Conservation (phyloP, 2,329 filamentous ascomycete species). For the Aspergillus cejpii region DNA sequence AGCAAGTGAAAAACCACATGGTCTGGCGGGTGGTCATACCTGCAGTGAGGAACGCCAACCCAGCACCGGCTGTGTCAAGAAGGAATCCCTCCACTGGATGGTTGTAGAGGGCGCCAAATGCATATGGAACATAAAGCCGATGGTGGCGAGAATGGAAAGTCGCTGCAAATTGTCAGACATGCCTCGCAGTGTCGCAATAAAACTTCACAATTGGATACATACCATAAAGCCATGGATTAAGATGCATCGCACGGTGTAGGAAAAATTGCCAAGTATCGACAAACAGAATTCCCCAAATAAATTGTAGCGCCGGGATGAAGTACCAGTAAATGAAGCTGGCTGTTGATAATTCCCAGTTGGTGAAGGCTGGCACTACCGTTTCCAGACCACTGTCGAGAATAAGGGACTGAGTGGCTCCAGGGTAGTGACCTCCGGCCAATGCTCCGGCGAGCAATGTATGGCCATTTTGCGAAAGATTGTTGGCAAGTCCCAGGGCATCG, state of each 20-base stretch:
- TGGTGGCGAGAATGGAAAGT: conserved; percentile 94
- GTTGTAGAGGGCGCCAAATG: conserved; percentile 94
- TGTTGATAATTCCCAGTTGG: conserved; percentile 68
- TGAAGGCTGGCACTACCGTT: conserved; percentile 62
- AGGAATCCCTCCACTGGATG: conserved; percentile 91
- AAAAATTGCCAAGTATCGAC: conserved; percentile 99
- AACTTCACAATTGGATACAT: conserved; percentile 37
- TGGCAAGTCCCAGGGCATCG: conserved; percentile 67
- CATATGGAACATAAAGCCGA: conserved; percentile 94
- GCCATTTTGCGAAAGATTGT: conserved; percentile 59
- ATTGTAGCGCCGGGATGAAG: conserved; percentile 68
- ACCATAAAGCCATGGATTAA: conserved; percentile 97
- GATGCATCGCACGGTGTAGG: conserved; percentile 90
- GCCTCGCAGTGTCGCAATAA: neutral
- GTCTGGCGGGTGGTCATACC: conserved; percentile 79
- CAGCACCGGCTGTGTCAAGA: conserved; percentile 82
- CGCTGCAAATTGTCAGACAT: conserved; percentile 43
- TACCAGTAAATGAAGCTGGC: conserved; percentile 76
- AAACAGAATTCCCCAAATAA: conserved; percentile 64
- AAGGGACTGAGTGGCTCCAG: conserved; percentile 57
- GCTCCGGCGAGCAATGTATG: conserved; percentile 69
- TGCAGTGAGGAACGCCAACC: conserved; percentile 71
- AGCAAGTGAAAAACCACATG: conserved; percentile 82
- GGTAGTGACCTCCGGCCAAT: conserved; percentile 74
- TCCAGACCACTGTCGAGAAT: conserved; percentile 46